These are phyloP conservation scores for Biscogniauxia marginata DNA, from an alignment of 2,329 filamentous ascomycete species.

Conservation along the genomic window DNA sequence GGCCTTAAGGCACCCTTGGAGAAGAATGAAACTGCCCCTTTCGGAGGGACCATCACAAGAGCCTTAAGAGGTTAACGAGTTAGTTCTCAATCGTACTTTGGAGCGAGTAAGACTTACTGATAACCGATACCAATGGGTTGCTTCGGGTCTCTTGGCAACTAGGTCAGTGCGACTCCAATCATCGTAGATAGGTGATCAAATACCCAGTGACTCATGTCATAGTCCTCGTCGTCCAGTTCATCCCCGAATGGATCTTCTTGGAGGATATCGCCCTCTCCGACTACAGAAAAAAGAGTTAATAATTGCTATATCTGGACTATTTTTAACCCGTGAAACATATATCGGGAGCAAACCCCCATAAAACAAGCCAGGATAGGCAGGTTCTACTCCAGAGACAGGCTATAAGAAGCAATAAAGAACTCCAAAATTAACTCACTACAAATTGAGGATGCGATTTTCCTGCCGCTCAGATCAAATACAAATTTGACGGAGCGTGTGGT, in stretches of 20 bases:
- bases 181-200: slow-evolving; percentile 1
- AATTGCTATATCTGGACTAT: too few species aligned
- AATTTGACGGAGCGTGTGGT: neutral
- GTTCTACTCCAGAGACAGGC: too few species aligned
- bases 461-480: slow-evolving; percentile 5
- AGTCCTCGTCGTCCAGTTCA: slow-evolving; percentile 19
- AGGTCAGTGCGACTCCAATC: slow-evolving; percentile 1
- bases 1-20: neutral
- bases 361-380: too few species aligned
- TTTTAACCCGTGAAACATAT: too few species aligned
- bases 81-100: neutral
- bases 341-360: too few species aligned
- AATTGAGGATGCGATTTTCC: slow-evolving; percentile 13
- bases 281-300: too few species aligned
- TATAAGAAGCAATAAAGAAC: too few species aligned
- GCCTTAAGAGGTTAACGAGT: slow-evolving; percentile 4
- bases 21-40: slow-evolving; percentile 1
- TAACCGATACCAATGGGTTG: slow-evolving; percentile 4
- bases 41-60: slow-evolving; percentile 14
- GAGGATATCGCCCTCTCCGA: slow-evolving; percentile 25
- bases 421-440: too few species aligned
- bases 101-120: slow-evolving; percentile 6
- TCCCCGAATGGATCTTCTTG: slow-evolving; percentile 20
- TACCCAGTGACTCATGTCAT: slow-evolving; percentile 31
- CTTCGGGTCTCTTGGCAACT: neutral